Percentiles rank a stretch among this genome's conserved stretches.
Evolutionary conservation across 352 stramenopile genomes (phyloP).

Genomic region (Sclerospora graminicola): DNA sequence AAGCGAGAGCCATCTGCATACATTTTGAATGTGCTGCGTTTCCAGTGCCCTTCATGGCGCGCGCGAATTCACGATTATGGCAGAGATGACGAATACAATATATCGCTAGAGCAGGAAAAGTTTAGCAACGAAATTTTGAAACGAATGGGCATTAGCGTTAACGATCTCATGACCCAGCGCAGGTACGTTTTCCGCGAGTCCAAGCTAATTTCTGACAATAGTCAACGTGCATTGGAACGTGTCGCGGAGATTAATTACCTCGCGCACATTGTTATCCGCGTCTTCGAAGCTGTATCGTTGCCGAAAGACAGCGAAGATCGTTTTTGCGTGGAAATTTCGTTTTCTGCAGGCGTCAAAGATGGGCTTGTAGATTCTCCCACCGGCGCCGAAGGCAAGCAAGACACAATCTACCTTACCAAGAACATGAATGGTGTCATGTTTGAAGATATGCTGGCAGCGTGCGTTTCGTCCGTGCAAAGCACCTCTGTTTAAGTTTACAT

Average conservation of each 20-base stretch:
- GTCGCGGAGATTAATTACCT: slow-evolving; percentile 96
- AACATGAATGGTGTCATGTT: slow-evolving; percentile 85
- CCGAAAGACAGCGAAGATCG: slow-evolving; percentile 76
- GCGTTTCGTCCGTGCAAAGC: slow-evolving; percentile 66
- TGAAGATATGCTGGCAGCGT: slow-evolving; percentile 81
- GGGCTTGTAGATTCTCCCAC: slow-evolving; percentile 10
- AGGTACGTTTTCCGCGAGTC: slow-evolving; percentile 77
- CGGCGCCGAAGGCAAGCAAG: slow-evolving; percentile 30
- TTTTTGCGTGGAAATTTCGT: slow-evolving; percentile 81
- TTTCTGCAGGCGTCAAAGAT: slow-evolving; percentile 62
- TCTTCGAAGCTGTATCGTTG: slow-evolving; percentile 93
- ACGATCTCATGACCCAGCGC: slow-evolving; percentile 61
- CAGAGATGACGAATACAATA: slow-evolving; percentile 56
- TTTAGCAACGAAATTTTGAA: slow-evolving; percentile 82
- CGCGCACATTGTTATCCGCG: slow-evolving; percentile 96
- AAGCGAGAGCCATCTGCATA: slow-evolving; percentile 97
- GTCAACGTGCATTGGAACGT: slow-evolving; percentile 64
- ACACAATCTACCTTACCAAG: slow-evolving; percentile 76
- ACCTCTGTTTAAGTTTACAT: slow-evolving; percentile 2
- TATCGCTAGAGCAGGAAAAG: slow-evolving; percentile 72
- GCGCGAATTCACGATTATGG: slow-evolving; percentile 40
- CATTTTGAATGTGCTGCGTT: slow-evolving; percentile 96
- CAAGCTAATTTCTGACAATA: slow-evolving; percentile 72
- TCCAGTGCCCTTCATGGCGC: slow-evolving; percentile 71
- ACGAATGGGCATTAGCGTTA: slow-evolving; percentile 78